phyloP scores from a whole-genome alignment of 139 green algal genomes.

The Yamagishiella unicocca region DNA sequence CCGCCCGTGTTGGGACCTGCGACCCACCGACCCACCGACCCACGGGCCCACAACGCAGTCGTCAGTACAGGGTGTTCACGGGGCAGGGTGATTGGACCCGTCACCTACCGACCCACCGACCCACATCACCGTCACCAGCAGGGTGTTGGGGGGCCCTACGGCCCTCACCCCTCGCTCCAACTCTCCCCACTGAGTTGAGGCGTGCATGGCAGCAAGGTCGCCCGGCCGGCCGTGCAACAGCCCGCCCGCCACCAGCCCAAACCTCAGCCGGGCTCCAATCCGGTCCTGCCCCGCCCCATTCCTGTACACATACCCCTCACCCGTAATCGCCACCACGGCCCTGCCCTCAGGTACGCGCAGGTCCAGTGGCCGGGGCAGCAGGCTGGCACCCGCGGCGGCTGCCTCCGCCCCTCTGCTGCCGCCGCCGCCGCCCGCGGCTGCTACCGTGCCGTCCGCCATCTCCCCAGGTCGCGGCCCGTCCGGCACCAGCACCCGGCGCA shows the following conservation, averaged over 20 bases:
- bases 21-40: no score
- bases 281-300: background rate
- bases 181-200: no score
- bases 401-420: background rate
- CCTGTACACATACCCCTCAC: constrained; percentile 1
- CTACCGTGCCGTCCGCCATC: background rate
- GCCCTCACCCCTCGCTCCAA: no score
- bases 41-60: no score
- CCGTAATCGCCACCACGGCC: constrained; percentile 72
- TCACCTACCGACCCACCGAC: background rate
- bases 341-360: constrained; percentile 55
- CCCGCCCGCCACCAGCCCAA: no score
- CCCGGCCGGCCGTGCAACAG: no score
- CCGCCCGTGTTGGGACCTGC: constrained; percentile 76
- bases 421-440: background rate
- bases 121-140: no score
- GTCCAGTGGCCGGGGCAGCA: constrained; percentile 62
- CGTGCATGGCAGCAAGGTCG: no score
- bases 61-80: background rate
- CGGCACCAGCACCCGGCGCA: constrained; percentile 7
- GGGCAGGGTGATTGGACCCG: background rate
- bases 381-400: background rate
- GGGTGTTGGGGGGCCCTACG: no score
- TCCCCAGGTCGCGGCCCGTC: background rate
- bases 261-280: no score